phyloP scores from a whole-genome alignment of 805 yeast species.

The Debaryomyces tyrocola region DNA sequence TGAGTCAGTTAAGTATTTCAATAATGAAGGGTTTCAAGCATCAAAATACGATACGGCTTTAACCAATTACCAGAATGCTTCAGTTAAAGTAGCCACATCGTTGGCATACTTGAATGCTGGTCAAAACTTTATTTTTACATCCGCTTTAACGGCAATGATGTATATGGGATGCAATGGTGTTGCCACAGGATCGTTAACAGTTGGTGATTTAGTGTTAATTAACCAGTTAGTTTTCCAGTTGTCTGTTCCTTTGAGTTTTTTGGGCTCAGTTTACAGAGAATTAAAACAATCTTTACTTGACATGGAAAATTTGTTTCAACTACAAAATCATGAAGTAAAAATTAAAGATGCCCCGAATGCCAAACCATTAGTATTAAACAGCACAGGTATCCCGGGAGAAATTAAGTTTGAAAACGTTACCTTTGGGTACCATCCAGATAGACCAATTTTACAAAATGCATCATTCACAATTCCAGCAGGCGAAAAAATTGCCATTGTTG shows the following conservation, averaged over 20 bases:
- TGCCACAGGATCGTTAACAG: conserved; percentile 76
- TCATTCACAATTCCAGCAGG: conserved; percentile 89
- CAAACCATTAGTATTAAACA: conserved; percentile 51
- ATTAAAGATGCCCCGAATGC: conserved; percentile 67
- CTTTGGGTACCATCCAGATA: conserved; percentile 86
- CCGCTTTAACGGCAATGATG: conserved; percentile 96
- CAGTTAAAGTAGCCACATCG: conserved; percentile 81
- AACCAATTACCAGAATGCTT: conserved; percentile 68
- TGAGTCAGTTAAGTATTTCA: conserved; percentile 92
- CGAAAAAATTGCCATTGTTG: conserved; percentile 87
- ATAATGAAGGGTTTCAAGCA: conserved; percentile 81
- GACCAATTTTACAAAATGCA: conserved; percentile 82
- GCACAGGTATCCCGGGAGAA: conserved; percentile 57
- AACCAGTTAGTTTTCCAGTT: conserved; percentile 96
- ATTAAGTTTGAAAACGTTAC: conserved; percentile 87
- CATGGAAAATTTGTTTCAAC: conserved; percentile 90
- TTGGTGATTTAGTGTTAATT: conserved; percentile 92
- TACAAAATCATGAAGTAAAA: conserved; percentile 71
- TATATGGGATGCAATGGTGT: conserved; percentile 96
- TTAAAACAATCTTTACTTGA: conserved; percentile 89
- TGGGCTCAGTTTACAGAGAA: conserved; percentile 95
- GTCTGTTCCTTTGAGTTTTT: conserved; percentile 89
- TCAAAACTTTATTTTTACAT: conserved; percentile 76
- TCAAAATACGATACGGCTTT: conserved; percentile 77
- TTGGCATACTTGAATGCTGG: conserved; percentile 78